A percentile compares a stretch with the other conserved stretches of the same genome.
phyloP scores from a whole-genome alignment of 768 basidiomycete genomes.

The Russula compacta region DNA sequence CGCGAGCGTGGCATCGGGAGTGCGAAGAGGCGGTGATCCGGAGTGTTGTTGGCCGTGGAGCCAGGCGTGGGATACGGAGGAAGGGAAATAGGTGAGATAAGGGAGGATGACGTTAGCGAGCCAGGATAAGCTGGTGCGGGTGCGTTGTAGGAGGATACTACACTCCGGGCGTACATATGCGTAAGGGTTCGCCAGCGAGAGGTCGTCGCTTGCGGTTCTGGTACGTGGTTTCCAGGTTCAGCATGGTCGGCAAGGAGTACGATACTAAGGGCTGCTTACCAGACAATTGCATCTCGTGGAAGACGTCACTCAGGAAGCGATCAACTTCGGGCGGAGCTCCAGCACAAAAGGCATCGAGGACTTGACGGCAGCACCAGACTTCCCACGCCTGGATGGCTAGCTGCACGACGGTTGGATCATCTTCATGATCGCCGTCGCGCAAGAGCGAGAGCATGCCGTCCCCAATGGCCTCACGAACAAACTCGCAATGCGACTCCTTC shows the following conservation, averaged over 20 bases:
- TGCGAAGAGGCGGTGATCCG: slow-evolving; percentile 9
- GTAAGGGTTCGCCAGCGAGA: slow-evolving; percentile 31
- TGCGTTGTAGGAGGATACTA: slow-evolving; percentile 15
- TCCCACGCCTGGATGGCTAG: slow-evolving; percentile 32
- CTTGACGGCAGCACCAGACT: slow-evolving; percentile 27
- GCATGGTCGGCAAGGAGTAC: neutral
- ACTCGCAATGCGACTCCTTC: slow-evolving; percentile 24
- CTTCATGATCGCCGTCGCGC: slow-evolving; percentile 24
- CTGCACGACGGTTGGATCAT: slow-evolving; percentile 30
- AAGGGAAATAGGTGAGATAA: slow-evolving; percentile 17
- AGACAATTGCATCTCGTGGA: slow-evolving; percentile 26
- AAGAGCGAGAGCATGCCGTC: slow-evolving; percentile 25
- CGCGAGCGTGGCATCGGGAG: slow-evolving; percentile 13
- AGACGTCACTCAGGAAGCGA: slow-evolving; percentile 24
- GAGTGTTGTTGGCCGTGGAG: slow-evolving; percentile 18
- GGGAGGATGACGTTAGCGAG: slow-evolving; percentile 13
- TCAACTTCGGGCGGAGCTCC: slow-evolving; percentile 27
- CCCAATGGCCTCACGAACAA: slow-evolving; percentile 25
- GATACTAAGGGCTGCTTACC: slow-evolving; percentile 21
- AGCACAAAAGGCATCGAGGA: slow-evolving; percentile 28
- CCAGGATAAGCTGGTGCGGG: slow-evolving; percentile 23
- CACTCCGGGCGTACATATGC: slow-evolving; percentile 25
- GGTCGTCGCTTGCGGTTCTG: slow-evolving; percentile 31
- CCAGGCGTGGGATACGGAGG: slow-evolving; percentile 17
- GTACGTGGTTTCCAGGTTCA: neutral